Base-by-base conservation (phyloP, 2,329 filamentous ascomycete genomes). In the Pyrenophora seminiperda region DNA sequence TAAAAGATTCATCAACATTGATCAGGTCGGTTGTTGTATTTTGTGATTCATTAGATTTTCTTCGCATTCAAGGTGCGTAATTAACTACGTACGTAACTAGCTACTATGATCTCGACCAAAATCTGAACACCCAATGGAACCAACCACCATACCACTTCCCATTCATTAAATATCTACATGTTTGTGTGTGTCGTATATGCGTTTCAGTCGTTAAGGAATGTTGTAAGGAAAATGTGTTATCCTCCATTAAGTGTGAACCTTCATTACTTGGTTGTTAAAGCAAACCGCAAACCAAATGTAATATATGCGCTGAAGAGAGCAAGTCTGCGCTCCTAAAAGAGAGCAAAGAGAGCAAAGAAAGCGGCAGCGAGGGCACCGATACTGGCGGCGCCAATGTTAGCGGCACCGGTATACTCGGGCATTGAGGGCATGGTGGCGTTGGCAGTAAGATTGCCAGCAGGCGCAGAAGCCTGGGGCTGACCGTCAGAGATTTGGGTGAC, bases 401-500 rank as follows among this genome's bases (percentile, higher is more conserved):
- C 69, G 22, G 67, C 68, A 38, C 68, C 68, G 15, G 68, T 67
- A 61, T 62, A 72, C 49, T 67, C 47, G 3, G 65, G 14, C 1
- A 60, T 19, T 7, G 54, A 4, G 9, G 61, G 37, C 3, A 20
- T 34, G 14, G 61, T 63, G 3, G 57, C 47, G 43, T 51, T 58
- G 38, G 36, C 33, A 13, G 54, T 51, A 10, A 53, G 36, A 53
- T 56, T 50, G 54, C 48, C 39, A 5, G 50, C 42, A 13, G 53
- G 59, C 4, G 53, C 41, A 18, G 53, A 57, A 18, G 56, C 57
- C 39, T 66, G 66, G 3, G 63, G 61, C 24, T 68, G 66, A 17
- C 65, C 67, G 46, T 71, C 68, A 6, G 62, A 54, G 43, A 69
- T 66, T 47, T 70, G 62, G 2, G 65, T 60, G 11, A 68, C 55